A percentile compares a stretch with the other conserved stretches of the same genome.
Conservation (phyloP, 2,329 filamentous ascomycete genomes). For the Aulographum hederae region DNA sequence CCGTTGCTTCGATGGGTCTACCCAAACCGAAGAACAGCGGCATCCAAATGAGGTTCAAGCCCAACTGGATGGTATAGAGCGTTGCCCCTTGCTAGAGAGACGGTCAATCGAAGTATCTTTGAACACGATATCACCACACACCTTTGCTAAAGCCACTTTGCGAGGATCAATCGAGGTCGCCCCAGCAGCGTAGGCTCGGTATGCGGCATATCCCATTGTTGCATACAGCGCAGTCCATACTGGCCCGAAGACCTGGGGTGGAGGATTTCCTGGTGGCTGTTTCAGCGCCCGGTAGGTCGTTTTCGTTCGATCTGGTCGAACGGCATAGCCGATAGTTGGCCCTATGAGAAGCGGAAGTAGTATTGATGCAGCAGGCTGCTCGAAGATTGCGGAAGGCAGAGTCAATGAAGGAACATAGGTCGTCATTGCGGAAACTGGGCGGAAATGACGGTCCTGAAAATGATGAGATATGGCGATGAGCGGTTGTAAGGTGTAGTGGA, state of each 20-base stretch:
- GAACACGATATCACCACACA: conserved; percentile 7
- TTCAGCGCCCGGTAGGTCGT: conserved; percentile 46
- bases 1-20: conserved; percentile 53
- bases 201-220: conserved; percentile 75
- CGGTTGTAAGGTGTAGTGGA: neutral
- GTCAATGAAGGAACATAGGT: conserved; percentile 63
- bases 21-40: conserved; percentile 76
- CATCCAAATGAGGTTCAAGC: conserved; percentile 76
- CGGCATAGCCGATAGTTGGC: conserved; percentile 31
- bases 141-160: conserved; percentile 40
- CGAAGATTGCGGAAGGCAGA: conserved; percentile 52
- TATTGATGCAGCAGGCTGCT: conserved; percentile 52
- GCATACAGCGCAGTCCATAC: conserved; percentile 41
- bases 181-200: conserved; percentile 52
- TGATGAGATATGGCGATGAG: neutral
- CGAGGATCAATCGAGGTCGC: conserved; percentile 30
- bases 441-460: conserved; percentile 14
- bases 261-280: conserved; percentile 42
- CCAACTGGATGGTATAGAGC: conserved; percentile 73
- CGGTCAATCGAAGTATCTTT: conserved; percentile 2
- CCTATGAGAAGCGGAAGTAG: conserved; percentile 60
- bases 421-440: conserved; percentile 41
- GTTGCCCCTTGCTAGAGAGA: conserved; percentile 42
- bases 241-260: conserved; percentile 38
- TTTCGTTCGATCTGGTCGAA: conserved; percentile 35